phyloP scores from a whole-genome alignment of 1,284 basidiomycete species.

The Takashimella koratensis region DNA sequence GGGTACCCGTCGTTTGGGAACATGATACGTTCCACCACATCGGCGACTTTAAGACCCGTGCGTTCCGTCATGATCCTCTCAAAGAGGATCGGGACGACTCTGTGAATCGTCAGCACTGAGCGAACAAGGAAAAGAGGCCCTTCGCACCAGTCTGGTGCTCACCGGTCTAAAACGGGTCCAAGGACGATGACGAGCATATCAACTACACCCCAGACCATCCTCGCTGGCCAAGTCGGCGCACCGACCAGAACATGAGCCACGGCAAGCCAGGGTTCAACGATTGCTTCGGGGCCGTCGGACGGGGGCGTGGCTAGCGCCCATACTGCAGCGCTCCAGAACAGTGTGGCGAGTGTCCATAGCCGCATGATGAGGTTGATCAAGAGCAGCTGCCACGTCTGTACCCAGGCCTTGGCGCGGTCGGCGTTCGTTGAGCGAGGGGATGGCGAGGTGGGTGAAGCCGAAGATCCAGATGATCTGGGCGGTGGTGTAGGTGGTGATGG shows the following conservation, averaged over 20 bases:
- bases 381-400: not conserved
- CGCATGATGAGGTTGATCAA: not conserved
- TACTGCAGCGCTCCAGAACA: slow-evolving; percentile 8
- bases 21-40: slow-evolving; percentile 32
- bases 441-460: not conserved
- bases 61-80: not conserved
- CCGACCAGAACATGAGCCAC: slow-evolving; percentile 19
- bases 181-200: slow-evolving; percentile 21
- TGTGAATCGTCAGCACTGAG: not conserved
- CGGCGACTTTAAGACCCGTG: slow-evolving; percentile 18
- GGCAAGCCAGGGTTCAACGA: slow-evolving; percentile 14
- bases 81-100: not conserved
- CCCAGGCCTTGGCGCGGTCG: not conserved
- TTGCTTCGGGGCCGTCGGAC: not conserved
- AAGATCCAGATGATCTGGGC: not conserved
- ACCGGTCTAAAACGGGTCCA: slow-evolving; percentile 32
- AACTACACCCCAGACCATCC: slow-evolving; percentile 20
- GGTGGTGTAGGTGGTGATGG: not conserved
- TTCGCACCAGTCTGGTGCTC: slow-evolving; percentile 1
- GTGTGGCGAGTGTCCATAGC: not conserved
- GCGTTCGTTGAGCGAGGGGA: not conserved
- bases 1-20: slow-evolving; percentile 43
- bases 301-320: slow-evolving; percentile 1
- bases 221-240: slow-evolving; percentile 5
- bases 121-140: not conserved